phyloP scores from a whole-genome alignment of 176 grass and related monocot genomes.

The Triticum turgidum region DNA sequence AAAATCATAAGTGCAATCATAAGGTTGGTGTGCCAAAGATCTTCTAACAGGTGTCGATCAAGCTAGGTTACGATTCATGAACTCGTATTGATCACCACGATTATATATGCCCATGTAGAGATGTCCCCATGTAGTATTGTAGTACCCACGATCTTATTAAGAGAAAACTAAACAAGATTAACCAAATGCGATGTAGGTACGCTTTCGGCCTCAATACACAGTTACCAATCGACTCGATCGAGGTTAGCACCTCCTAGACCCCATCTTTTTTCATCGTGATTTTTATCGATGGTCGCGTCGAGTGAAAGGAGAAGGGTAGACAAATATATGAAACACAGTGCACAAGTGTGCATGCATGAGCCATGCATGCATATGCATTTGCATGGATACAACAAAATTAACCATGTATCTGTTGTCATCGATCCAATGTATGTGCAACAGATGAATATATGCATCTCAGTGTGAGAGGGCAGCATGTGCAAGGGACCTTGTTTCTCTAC shows the following conservation, averaged over 20 bases:
- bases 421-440: background rate
- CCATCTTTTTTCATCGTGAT: background rate
- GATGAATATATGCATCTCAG: background rate
- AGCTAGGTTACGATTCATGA: slow-evolving; percentile 13
- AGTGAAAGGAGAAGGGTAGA: slow-evolving; percentile 1
- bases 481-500: slow-evolving; percentile 30
- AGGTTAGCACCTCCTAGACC: slow-evolving; percentile 25
- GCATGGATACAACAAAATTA: slow-evolving; percentile 28
- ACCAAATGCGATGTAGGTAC: background rate
- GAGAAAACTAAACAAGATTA: background rate
- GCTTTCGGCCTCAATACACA: slow-evolving; percentile 32
- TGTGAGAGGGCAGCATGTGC: slow-evolving; percentile 36
- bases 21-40: slow-evolving; percentile 27
- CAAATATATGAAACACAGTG: background rate
- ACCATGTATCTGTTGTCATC: background rate
- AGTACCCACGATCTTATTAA: background rate
- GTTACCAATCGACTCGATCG: background rate
- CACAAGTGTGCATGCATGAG: background rate
- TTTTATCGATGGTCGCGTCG: background rate
- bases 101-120: background rate
- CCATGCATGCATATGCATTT: slow-evolving; percentile 11
- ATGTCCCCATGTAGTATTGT: slow-evolving; percentile 30
- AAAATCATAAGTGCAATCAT: slow-evolving; percentile 30
- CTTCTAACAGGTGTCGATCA: slow-evolving; percentile 8
- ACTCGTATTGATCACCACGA: background rate